Conservation (phyloP, 768 basidiomycete genomes). For the Auricularia sp. region DNA sequence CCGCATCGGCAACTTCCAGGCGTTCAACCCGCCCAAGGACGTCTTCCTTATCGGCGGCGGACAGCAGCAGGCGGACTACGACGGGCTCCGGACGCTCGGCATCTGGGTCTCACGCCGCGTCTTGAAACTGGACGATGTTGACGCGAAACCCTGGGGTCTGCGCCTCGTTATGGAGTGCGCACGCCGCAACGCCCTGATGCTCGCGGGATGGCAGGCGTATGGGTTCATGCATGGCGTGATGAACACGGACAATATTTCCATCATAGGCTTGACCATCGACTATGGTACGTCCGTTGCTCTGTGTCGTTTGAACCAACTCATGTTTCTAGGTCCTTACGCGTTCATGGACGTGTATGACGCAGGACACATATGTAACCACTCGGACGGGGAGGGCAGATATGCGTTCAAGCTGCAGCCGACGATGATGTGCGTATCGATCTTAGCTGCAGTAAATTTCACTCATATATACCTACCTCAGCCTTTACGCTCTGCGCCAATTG, state of each 20-base stretch:
- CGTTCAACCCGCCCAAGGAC: constrained; percentile 58
- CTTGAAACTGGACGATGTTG: constrained; percentile 26
- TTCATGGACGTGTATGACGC: constrained; percentile 92
- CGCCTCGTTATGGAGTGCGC: constrained; percentile 69
- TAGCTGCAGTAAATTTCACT: constrained; percentile 1
- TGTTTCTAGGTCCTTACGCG: constrained; percentile 50
- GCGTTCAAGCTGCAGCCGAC: constrained; percentile 67
- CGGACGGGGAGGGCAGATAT: constrained; percentile 69
- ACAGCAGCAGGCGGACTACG: constrained; percentile 64
- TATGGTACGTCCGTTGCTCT: constrained; percentile 32
- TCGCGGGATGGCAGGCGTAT: constrained; percentile 91
- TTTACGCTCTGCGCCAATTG: constrained; percentile 72
- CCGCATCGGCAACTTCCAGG: constrained; percentile 86
- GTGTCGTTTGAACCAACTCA: not conserved
- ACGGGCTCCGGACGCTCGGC: constrained; percentile 62
- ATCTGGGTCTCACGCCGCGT: constrained; percentile 66
- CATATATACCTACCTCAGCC: constrained; percentile 26
- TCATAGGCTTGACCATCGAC: constrained; percentile 39
- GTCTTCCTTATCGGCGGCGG: constrained; percentile 64
- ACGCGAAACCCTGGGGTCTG: constrained; percentile 58
- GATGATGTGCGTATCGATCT: constrained; percentile 51
- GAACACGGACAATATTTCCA: constrained; percentile 74
- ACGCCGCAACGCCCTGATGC: constrained; percentile 81
- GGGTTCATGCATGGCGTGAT: constrained; percentile 96
- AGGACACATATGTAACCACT: constrained; percentile 85